These are phyloP conservation scores for Aspergillus fumigatiaffinis DNA, from an alignment of 2,329 filamentous ascomycete species.

Conservation along the genomic window DNA sequence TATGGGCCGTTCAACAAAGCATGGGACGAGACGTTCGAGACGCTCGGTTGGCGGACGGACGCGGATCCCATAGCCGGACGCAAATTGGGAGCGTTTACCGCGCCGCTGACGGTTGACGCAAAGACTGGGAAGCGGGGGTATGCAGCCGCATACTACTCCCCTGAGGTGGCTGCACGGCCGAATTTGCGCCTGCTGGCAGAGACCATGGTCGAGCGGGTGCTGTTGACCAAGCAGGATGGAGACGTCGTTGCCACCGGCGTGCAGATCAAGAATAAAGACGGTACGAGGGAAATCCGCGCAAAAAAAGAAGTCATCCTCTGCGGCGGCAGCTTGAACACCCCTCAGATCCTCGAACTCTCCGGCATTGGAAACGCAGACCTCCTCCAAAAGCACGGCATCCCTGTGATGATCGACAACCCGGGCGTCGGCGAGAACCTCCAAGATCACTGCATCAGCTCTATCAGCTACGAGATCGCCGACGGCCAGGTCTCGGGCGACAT, in stretches of 20 bases:
- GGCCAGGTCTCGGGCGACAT: conserved; percentile 21
- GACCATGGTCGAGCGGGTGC: conserved; percentile 45
- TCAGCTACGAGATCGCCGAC: conserved; percentile 23
- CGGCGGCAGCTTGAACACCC: conserved; percentile 55
- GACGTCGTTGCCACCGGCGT: conserved; percentile 16
- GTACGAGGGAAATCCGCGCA: conserved; percentile 29
- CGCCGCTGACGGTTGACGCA: conserved; percentile 31
- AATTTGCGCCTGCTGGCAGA: conserved; percentile 49
- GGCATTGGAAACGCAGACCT: conserved; percentile 52
- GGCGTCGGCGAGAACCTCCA: conserved; percentile 51
- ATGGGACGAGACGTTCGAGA: conserved; percentile 20
- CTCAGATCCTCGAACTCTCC: conserved; percentile 57
- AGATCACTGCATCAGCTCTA: conserved; percentile 40
- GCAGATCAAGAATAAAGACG: conserved; percentile 15
- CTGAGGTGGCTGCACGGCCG: conserved; percentile 34
- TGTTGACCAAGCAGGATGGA: conserved; percentile 34
- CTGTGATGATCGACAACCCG: conserved; percentile 42
- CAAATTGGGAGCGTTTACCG: conserved; percentile 39
- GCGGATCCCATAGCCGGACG: conserved; percentile 34
- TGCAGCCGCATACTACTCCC: conserved; percentile 40
- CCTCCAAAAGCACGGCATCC: conserved; percentile 40
- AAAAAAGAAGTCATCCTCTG: conserved; percentile 56
- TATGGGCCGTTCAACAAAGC: conserved; percentile 24
- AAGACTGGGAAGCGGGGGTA: conserved; percentile 34
- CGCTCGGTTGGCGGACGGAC: conserved; percentile 19